Conservation (phyloP, 164 flowering plant species). For the Protea cynaroides region DNA sequence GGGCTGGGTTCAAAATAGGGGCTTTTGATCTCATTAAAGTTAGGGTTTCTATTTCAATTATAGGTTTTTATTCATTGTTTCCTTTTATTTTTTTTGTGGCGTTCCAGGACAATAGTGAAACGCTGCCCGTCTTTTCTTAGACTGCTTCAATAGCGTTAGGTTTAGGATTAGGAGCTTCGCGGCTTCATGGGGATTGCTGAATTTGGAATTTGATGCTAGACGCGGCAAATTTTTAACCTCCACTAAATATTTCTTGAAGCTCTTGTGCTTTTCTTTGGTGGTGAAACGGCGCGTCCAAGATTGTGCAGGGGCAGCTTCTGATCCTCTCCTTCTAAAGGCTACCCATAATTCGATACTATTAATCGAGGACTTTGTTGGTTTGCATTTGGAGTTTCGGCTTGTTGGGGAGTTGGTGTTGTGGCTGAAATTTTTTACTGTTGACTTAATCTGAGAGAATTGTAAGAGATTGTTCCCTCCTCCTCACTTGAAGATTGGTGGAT, state of each 20-base stretch:
- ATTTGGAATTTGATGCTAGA: background rate
- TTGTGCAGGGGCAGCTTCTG: background rate
- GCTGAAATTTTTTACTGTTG: background rate
- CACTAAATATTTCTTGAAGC: too few species aligned
- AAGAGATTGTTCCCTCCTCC: background rate
- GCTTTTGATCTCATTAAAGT: background rate
- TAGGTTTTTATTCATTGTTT: too few species aligned
- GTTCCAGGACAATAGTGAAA: background rate
- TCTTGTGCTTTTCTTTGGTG: too few species aligned
- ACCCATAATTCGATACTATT: too few species aligned
- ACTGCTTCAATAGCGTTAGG: background rate
- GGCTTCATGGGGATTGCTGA: too few species aligned
- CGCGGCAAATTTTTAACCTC: background rate
- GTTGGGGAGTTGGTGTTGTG: background rate
- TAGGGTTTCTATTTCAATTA: constrained; percentile 4
- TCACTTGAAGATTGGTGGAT: background rate
- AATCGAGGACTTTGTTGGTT: too few species aligned
- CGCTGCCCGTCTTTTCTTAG: background rate
- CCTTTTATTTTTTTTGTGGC: background rate
- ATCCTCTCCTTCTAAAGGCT: too few species aligned
- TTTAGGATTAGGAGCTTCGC: background rate
- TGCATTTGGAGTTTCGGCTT: background rate
- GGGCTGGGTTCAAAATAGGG: background rate
- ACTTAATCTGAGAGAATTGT: background rate
- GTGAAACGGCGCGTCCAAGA: background rate